Conservation (phyloP, 2,329 filamentous ascomycete species). For the Amphichorda felina region DNA sequence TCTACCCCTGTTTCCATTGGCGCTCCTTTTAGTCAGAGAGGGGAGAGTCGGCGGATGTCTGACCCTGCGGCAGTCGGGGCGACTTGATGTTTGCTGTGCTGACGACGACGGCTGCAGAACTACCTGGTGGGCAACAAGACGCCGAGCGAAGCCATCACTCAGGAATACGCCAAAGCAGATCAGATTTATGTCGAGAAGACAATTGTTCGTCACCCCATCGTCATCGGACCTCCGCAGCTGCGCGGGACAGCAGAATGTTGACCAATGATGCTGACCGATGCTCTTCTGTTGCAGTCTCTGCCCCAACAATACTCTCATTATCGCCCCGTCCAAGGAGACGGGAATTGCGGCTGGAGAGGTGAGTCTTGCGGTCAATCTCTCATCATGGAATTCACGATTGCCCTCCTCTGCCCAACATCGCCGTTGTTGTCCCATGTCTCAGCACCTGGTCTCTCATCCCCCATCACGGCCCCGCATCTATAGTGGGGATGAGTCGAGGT, state of each 20-base stretch:
- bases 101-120: neutral
- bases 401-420: neutral
- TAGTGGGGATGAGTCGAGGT: too few relatives aligned
- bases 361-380: too few relatives aligned
- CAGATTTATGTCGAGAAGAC: slow-evolving; percentile 79
- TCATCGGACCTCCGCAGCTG: neutral
- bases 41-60: too few relatives aligned
- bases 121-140: slow-evolving; percentile 62
- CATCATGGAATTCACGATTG: neutral
- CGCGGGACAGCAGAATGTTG: neutral
- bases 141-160: slow-evolving; percentile 64
- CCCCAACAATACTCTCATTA: slow-evolving; percentile 79
- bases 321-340: slow-evolving; percentile 80
- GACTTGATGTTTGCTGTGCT: neutral
- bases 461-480: too few relatives aligned
- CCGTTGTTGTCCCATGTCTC: neutral
- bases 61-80: too few relatives aligned
- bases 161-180: slow-evolving; percentile 84
- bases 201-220: slow-evolving; percentile 45
- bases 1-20: too few relatives aligned
- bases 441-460: too few relatives aligned
- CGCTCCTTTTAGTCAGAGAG: too few relatives aligned
- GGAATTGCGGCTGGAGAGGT: slow-evolving; percentile 98
- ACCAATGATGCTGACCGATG: neutral
- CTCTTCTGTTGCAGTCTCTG: slow-evolving; percentile 45